Percentiles rank a stretch among this genome's conserved stretches.
These are phyloP conservation scores for Limnanthes douglasii DNA, from an alignment of 345 rosid genomes.

Conservation along the genomic window DNA sequence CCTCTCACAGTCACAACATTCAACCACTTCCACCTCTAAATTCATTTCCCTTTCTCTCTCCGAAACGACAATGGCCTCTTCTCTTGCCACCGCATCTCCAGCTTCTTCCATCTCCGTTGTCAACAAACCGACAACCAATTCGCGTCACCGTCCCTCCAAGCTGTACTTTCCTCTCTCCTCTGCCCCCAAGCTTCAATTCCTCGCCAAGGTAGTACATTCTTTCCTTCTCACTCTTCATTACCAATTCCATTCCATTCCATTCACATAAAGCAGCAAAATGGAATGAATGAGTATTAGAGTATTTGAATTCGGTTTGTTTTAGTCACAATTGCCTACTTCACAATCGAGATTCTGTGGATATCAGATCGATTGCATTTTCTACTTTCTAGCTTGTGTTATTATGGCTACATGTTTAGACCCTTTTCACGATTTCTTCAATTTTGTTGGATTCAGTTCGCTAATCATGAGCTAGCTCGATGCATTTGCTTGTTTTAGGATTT, in stretches of 20 bases:
- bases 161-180: constrained; percentile 32
- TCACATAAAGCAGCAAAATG: too few species aligned
- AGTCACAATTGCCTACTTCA: background rate
- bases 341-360: background rate
- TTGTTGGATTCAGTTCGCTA: too few species aligned
- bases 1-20: too few species aligned
- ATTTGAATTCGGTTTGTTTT: background rate
- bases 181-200: constrained; percentile 25
- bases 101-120: constrained; percentile 21
- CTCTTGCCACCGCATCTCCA: constrained; percentile 27
- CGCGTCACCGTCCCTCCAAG: constrained; percentile 13
- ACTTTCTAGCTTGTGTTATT: background rate
- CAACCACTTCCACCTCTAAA: too few species aligned
- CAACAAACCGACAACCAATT: constrained; percentile 16
- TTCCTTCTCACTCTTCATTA: background rate
- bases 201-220: constrained; percentile 24
- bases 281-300: constrained; percentile 1
- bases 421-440: too few species aligned
- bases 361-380: background rate
- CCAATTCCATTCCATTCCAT: background rate
- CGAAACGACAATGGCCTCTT: constrained; percentile 28
- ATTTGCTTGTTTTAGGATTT: too few species aligned
- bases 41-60: too few species aligned
- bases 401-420: background rate
- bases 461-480: too few species aligned